Evolutionary conservation across 2,329 filamentous ascomycete genomes (phyloP).

Genomic region (Exophiala dermatitidis): DNA sequence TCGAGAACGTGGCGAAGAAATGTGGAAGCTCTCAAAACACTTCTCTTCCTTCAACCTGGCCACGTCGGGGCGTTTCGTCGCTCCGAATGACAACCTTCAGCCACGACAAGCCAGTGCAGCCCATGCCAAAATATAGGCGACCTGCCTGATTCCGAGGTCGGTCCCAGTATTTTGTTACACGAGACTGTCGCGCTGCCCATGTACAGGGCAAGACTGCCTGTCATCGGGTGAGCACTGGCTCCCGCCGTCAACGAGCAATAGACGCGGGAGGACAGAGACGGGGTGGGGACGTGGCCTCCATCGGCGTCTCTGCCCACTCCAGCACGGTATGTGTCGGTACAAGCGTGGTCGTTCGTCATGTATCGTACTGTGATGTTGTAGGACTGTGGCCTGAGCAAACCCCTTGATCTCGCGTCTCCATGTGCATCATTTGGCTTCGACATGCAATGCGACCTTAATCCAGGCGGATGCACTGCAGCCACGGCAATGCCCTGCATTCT

Average conservation of each 20-base stretch:
- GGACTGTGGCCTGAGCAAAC: conserved; percentile 1
- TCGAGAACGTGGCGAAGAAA: too few species aligned
- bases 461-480: conserved; percentile 18
- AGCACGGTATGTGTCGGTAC: neutral
- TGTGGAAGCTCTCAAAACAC: too few species aligned
- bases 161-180: neutral
- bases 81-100: too few species aligned
- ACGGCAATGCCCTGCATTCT: conserved; percentile 21
- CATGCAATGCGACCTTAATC: conserved; percentile 24
- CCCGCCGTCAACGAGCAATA: conserved; percentile 6
- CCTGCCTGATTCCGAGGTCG: neutral
- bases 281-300: neutral
- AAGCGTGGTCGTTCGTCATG: neutral
- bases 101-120: too few species aligned
- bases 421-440: conserved; percentile 3
- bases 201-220: conserved; percentile 1
- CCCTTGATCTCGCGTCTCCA: conserved; percentile 15
- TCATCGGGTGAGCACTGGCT: conserved; percentile 2
- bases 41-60: too few species aligned
- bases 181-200: neutral
- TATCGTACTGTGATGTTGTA: neutral
- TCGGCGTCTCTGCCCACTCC: neutral
- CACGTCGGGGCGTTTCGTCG: too few species aligned
- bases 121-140: neutral
- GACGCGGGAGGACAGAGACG: neutral